phyloP scores from a whole-genome alignment of 2,329 filamentous ascomycete genomes.

The Passalora sequoiae region DNA sequence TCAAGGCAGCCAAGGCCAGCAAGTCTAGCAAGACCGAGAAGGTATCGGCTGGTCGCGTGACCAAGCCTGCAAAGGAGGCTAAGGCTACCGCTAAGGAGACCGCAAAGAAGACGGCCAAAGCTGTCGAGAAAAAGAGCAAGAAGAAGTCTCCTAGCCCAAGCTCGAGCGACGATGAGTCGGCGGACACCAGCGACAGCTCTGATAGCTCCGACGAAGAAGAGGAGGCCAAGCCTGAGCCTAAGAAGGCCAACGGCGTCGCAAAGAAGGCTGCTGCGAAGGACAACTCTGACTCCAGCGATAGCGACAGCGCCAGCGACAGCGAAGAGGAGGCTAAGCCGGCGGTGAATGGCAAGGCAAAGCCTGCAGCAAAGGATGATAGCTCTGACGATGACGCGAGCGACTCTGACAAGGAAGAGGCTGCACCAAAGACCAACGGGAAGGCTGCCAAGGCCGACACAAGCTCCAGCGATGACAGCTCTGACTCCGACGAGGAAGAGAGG shows the following conservation, averaged over 20 bases:
- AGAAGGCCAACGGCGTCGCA: constrained; percentile 21
- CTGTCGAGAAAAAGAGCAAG: constrained; percentile 38
- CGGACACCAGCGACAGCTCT: constrained; percentile 29
- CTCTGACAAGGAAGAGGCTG: constrained; percentile 24
- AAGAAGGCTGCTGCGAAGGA: constrained; percentile 24
- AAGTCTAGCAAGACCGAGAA: constrained; percentile 41
- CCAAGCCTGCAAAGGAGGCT: constrained; percentile 61
- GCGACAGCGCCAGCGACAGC: constrained; percentile 27
- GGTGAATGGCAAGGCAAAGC: constrained; percentile 26
- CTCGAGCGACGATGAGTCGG: constrained; percentile 34
- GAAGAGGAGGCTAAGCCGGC: constrained; percentile 22
- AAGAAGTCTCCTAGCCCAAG: constrained; percentile 46
- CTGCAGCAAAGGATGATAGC: constrained; percentile 23
- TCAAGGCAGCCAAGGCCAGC: constrained; percentile 25
- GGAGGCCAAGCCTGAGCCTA: constrained; percentile 23
- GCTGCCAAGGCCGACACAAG: neutral
- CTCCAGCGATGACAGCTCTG: constrained; percentile 14
- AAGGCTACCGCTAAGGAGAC: constrained; percentile 54
- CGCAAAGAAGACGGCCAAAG: constrained; percentile 46
- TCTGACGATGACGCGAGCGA: constrained; percentile 18
- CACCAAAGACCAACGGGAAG: constrained; percentile 30
- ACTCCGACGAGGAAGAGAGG: constrained; percentile 25
- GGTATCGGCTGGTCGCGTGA: constrained; percentile 60
- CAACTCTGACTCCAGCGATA: constrained; percentile 18
- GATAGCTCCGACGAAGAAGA: constrained; percentile 37